Evolutionary conservation across 202 grass and related monocot genomes (phyloP), one percentile per base, ranked within the genome.

Genomic region (Zizania palustris): DNA sequence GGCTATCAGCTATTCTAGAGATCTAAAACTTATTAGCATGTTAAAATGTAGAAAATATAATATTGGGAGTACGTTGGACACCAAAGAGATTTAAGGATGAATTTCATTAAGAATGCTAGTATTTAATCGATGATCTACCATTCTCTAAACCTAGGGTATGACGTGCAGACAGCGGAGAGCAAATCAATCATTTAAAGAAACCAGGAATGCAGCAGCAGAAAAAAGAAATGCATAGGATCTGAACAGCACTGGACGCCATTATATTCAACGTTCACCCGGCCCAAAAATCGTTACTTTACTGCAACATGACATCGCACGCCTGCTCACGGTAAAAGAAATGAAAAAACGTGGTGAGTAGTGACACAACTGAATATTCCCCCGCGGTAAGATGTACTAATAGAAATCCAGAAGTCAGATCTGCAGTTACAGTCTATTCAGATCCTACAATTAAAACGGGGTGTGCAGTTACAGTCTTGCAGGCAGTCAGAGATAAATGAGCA

Each of bases 311-410:
- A 41, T 10, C 0, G 11, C 51, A 55, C 20, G 51, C 51, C 18
- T 55, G 51, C 51, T n/a, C 15, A 2, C 16, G 7, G 7, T 20
- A 6, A 55, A n/a, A 4, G 19, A 55, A 55, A 55, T 2, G 15
- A 3, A n/a, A n/a, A 20, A 55, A 55, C 51, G 51, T 55, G 51
- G n/a, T 7, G n/a, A 19, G 18, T 28, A 2, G 28, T 28, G 28
- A 28, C 20, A 34, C 43, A 33, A 67, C 65, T 81, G 71, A 81
- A 72, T 85, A 85, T 81, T 65, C 72, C 37, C 37, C 65, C 7
- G 40, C 77, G 42, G 77, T 72, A 81, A 76, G 82, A 88, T 88
- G 65, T 88, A 72, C 28, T 72, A 85, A 88, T 77, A 36, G 82
- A 85, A 88, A 72, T 51, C 48, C 35, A 36, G 11, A 81, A 67